Evolutionary conservation across 257 asterid species (phyloP).

Genomic region (Nicotiana noctiflora): DNA sequence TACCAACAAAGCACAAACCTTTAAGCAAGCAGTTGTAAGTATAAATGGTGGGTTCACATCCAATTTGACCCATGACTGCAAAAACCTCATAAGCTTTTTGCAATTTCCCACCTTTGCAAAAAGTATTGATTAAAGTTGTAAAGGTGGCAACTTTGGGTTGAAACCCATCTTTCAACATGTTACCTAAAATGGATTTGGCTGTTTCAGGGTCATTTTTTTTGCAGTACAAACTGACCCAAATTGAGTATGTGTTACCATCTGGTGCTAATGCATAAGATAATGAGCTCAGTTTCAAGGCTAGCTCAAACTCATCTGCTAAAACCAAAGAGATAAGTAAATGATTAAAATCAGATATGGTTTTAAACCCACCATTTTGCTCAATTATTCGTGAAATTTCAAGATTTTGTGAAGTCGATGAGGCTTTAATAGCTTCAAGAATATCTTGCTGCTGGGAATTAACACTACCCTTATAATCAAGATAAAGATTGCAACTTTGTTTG

Average conservation of each 20-base stretch:
- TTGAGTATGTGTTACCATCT: slow-evolving; percentile 36
- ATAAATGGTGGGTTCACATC: slow-evolving; percentile 64
- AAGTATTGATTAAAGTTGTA: slow-evolving; percentile 48
- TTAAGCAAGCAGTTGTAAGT: slow-evolving; percentile 70
- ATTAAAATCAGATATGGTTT: slow-evolving; percentile 31
- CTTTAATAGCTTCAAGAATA: slow-evolving; percentile 14
- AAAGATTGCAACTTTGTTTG: slow-evolving; percentile 8
- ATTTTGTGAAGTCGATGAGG: slow-evolving; percentile 20
- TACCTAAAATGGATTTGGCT: slow-evolving; percentile 32
- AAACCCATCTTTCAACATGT: slow-evolving; percentile 42
- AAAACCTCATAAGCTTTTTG: slow-evolving; percentile 49
- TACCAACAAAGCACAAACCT: slow-evolving; percentile 78
- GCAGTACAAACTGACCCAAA: slow-evolving; percentile 43
- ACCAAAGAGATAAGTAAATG: slow-evolving; percentile 31
- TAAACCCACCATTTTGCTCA: slow-evolving; percentile 25
- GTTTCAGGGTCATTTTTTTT: slow-evolving; percentile 31
- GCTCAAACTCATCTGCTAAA: slow-evolving; percentile 40
- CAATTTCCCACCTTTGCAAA: slow-evolving; percentile 50
- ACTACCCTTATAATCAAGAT: background rate
- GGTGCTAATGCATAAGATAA: slow-evolving; percentile 29
- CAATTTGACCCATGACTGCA: slow-evolving; percentile 42
- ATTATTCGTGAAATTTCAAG: slow-evolving; percentile 6
- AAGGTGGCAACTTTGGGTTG: slow-evolving; percentile 51
- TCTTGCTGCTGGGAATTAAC: slow-evolving; percentile 14
- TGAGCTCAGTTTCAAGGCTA: slow-evolving; percentile 34